Evolutionary conservation across 352 stramenopile genomes (phyloP), one percentile per base, ranked within the genome.

Genomic region (Phytopythium sindhum): DNA sequence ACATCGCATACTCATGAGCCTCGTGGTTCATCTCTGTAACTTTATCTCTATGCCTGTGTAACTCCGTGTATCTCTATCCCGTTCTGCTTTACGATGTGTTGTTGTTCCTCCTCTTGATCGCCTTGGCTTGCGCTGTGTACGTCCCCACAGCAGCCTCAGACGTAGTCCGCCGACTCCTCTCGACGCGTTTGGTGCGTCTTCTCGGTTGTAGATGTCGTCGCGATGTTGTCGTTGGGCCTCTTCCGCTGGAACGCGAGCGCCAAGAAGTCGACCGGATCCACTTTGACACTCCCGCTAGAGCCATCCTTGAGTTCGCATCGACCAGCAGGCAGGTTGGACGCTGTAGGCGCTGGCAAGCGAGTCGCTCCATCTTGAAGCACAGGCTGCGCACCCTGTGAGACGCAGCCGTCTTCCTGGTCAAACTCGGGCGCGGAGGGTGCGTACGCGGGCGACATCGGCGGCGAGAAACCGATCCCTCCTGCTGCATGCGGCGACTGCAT

Each of bases 201-300:
- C n/a, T 17, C 41, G 3, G 33, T 31, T 15, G 28, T 39, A 50
- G 56, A 10, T 0, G 29, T 23, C 8, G n/a, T 1, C 14, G 24
- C 52, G 60, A 60, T 39, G 28, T 37, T 31, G 42, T 57, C 63
- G 1, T 31, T 37, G 14, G 50, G 24, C 12, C 57, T 63, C 21
- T 53, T 80, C 1, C 65, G 58, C 51, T 73, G 84, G 60, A 88
- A 88, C 10, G 78, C 78, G 21, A 88, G 65, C 24, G 77, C 74
- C 17, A 84, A 52, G 60, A 84, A 88, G 37, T 85, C 67, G 7
- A 81, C 63, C 11, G 63, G 63, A 17, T 44, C 57, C 24, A 17
- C 23, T 35, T 51, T 39, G 1, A 11, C 19, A 31, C 17, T 41
- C 3, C 7, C 35, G 14, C 1, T 2, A 17, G 2, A 9, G 35